Conservation (phyloP, 371 early-diverging fungal genomes). For the Mortierella sp. region DNA sequence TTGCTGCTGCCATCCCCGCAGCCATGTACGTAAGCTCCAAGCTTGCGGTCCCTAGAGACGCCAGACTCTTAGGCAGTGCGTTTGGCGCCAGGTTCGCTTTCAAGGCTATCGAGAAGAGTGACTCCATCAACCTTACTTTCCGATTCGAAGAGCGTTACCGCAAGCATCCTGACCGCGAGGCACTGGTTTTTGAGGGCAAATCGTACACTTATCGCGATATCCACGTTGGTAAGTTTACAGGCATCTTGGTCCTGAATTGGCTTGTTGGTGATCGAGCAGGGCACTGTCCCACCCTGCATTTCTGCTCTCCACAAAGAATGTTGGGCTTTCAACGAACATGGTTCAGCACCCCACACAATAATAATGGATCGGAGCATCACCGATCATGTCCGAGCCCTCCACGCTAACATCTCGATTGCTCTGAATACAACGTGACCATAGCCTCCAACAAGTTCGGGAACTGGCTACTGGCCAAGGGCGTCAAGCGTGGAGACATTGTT, state of each 20-base stretch:
- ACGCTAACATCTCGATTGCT: too few species aligned
- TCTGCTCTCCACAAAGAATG: too few species aligned
- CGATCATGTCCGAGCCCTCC: too few species aligned
- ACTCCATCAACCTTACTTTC: conserved; percentile 24
- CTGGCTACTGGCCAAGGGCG: conserved; percentile 37
- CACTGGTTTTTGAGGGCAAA: conserved; percentile 44
- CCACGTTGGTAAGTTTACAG: conserved; percentile 22
- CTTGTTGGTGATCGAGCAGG: too few species aligned
- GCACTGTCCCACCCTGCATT: too few species aligned
- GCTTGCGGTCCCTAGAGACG: conserved; percentile 22
- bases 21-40: conserved; percentile 45
- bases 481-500: conserved; percentile 44
- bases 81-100: conserved; percentile 11
- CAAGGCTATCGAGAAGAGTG: conserved; percentile 13
- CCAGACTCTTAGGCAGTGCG: conserved; percentile 5
- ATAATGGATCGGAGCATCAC: too few species aligned
- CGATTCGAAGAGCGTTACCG: conserved; percentile 33
- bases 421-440: too few species aligned
- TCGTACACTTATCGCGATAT: conserved; percentile 40
- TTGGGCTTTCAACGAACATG: too few species aligned
- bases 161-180: conserved; percentile 38
- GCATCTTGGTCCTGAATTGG: background rate
- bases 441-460: conserved; percentile 39
- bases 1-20: conserved; percentile 42
- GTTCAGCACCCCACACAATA: too few species aligned